Percentiles rank a stretch among this genome's conserved stretches.
Conservation (phyloP, 1,284 basidiomycete species). For the Mycena sp. region DNA sequence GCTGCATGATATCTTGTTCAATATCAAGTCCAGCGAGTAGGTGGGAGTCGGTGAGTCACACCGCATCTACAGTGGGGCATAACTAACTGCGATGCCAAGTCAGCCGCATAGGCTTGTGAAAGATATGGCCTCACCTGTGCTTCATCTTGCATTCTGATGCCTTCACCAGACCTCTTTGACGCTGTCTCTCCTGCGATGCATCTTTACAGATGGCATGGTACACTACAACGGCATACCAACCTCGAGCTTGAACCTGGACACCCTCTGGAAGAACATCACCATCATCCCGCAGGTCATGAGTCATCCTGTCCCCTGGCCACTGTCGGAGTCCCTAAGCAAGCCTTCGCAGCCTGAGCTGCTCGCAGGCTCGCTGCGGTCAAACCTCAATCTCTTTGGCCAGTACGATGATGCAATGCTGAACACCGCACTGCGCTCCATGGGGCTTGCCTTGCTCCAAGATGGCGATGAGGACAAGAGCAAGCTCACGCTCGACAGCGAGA, state of each 20-base stretch:
- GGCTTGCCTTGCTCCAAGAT: slow-evolving; percentile 61
- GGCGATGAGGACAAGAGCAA: slow-evolving; percentile 13
- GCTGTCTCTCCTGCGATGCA: slow-evolving; percentile 61
- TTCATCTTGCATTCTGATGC: slow-evolving; percentile 15
- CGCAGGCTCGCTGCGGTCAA: slow-evolving; percentile 64
- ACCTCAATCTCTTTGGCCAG: slow-evolving; percentile 77
- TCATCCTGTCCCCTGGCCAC: too few relatives aligned
- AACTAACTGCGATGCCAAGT: slow-evolving; percentile 39
- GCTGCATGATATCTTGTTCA: too few relatives aligned
- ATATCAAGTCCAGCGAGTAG: slow-evolving; percentile 56
- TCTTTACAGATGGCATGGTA: slow-evolving; percentile 67
- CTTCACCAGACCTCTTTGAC: slow-evolving; percentile 54
- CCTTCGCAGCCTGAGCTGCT: slow-evolving; percentile 66
- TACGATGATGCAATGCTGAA: slow-evolving; percentile 74
- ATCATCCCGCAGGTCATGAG: slow-evolving; percentile 65
- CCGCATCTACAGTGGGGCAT: not conserved
- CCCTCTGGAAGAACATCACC: slow-evolving; percentile 68
- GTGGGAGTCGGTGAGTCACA: slow-evolving; percentile 53
- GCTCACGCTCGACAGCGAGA: slow-evolving; percentile 60
- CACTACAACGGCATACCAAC: slow-evolving; percentile 60
- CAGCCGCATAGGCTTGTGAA: slow-evolving; percentile 72
- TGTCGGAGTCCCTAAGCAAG: slow-evolving; percentile 43
- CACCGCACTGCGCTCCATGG: slow-evolving; percentile 62
- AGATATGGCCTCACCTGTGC: slow-evolving; percentile 41
- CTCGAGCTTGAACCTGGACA: slow-evolving; percentile 68